Evolutionary conservation across 257 asterid species (phyloP), one percentile per base, ranked within the genome.

Genomic region (Nicotiana tabacum): DNA sequence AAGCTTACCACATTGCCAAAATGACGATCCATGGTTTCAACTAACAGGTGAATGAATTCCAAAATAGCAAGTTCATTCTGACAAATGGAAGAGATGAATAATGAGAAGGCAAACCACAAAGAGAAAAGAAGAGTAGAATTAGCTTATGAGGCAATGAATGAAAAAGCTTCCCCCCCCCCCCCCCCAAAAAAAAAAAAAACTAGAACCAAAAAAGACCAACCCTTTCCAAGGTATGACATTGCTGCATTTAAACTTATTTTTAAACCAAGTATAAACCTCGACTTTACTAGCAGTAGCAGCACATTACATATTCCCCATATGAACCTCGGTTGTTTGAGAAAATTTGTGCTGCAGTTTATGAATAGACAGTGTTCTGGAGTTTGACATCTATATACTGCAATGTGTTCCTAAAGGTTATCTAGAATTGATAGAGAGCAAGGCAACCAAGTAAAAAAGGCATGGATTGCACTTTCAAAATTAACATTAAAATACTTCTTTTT

Each of bases 1-100:
- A 79, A 48, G 88, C 88, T 87, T 87, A 92, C 98, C 98, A 96
- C 98, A 83, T 96, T 96, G 85, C 98, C 99, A 84, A 96, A 94
- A 90, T 96, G 99, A n/a, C 98, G 98, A 86, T 96, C 99, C 99
- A 96, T 96, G 24, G 99, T 96, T 90, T 96, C 99, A 24, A 96
- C 99, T 81, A 96, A 86, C 85, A 96, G 92, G 86, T 96, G 99
- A 80, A 96, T 96, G 85, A 94, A 94, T 86, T 96, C 99, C 92
- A 94, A 82, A 58, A 96, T 96, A 7, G 97, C 99, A 74, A 96
- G 98, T 87, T 96, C 99, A 83, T 96, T 96, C 99, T 96, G 95
- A 86, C 84, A 83, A 77, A 68, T 72, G 57, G 60, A 82, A 55
- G 60, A 21, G 27, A 66, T 60, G 15, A 79, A 18, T 66, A 78